Evolutionary conservation across 139 green algal genomes (phyloP), one percentile per base, ranked within the genome.

Genomic region (Pedinophyceae sp.): DNA sequence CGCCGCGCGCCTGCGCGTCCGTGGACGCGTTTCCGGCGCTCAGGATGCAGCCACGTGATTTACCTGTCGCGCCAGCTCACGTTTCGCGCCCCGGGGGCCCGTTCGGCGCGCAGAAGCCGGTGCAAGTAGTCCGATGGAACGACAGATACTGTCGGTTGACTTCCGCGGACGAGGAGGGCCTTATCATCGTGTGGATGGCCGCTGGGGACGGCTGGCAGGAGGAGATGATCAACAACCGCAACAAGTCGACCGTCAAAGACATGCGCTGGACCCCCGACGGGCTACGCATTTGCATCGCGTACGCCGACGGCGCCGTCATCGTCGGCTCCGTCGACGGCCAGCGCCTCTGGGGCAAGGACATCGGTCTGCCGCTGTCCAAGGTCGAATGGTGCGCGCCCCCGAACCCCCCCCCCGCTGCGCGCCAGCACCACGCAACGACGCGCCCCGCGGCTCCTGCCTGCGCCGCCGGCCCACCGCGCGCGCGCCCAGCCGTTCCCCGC

Each of bases 161-260:
- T 19, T 88, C 72, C 47, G 80, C 66, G 47, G 83, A 93, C 61
- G 67, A 85, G 48, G 66, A 64, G 19, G 83, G 83, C 13, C 69
- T 88, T 24, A 89, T 93, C 66, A 88, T 93, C 49, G 83, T 93
- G 49, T 93, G 83, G 83, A 79, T 77, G 43, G 10, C 17, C 43
- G 15, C 10, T 22, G 43, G 22, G 15, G 43, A 50, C 3, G 5
- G 5, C 2, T 64, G 49, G n/a, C 34, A 34, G 10, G 34, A 43
- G 34, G 34, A 43, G 34, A 43, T 43, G 34, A 40, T 19, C 43
- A 30, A 1, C 38, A 48, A 25, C 61, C 84, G 79, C 60, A 85
- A 88, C 62, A 84, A 88, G 66, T 75, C 60, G 27, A 57, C 82
- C 2, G 82, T 92, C 22, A 54, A 52, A 2, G 81, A 85, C 65